Base-by-base conservation (phyloP, 805 yeast species). In the Cyberlindnera saturnus region DNA sequence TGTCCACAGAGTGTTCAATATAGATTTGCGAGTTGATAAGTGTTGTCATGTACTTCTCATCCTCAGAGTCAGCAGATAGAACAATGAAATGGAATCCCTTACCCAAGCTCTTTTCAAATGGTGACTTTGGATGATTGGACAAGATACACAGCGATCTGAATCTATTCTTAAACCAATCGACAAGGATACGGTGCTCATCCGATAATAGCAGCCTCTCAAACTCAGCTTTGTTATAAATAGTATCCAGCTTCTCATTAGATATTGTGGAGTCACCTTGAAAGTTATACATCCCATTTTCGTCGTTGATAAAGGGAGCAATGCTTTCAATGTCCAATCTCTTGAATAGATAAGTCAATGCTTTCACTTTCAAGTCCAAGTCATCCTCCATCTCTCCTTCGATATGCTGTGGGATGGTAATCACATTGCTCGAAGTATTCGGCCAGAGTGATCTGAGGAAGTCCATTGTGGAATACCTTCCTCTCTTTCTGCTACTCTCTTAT, bases 161-260 rank as follows among this genome's bases (percentile, higher is more conserved):
- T 60, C 77, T 75, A 65, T 83, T 83, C 55, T 81, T 81, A 38
- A 68, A 57, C 72, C 79, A 83, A 56, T 83, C 90, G 16, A 80
- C 70, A 43, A 81, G 64, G 11, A 83, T 78, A 20, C 89, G 66
- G 56, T 82, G 80, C 43, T 81, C 81, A 58, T 82, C 86, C 13
- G 62, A 48, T n/a, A 67, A 43, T 35, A 82, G 47, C 7, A 62
- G 49, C 9, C 54, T 47, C 39, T 69, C 67, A 51, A 83, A 78
- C 31, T 58, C 67, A 0, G 48, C 41, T 35, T 68, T 60, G 56
- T 80, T 79, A 56, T 81, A 83, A 50, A 76, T 65, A 13, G 60
- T 48, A 55, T 83, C 89, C 42, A 82, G 63, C 50, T 76, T 78
- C 7, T 52, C 57, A 32, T 44, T 52, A 6, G 43, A 34, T 6